Base-by-base conservation (phyloP, 371 early-diverging fungal species). In the Basidiobolus heterosporus region DNA sequence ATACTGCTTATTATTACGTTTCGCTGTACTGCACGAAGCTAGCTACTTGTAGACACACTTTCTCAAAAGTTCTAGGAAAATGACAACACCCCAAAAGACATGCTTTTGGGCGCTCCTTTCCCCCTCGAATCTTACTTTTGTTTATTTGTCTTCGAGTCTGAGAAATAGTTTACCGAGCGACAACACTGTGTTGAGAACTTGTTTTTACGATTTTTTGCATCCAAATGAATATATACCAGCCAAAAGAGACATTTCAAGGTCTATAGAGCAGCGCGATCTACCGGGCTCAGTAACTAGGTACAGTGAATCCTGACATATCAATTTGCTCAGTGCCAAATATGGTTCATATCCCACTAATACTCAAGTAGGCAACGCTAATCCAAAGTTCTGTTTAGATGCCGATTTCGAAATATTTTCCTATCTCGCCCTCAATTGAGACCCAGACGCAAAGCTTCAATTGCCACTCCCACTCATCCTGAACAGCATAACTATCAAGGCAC, bases 271-370 rank as follows among this genome's bases (percentile, higher is more conserved):
- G 11, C 62, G 66, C 45, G 62, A 60, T 17, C 52, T 72, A 17
- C 64, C 64, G 17, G 72, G 72, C 14, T 72, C 74, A 19, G 65
- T 73, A 22, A 75, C 76, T 41, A 66, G 74, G 71, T 75, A 60
- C 6, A 40, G 17, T 20, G 3, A 18, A 18, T 5, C 11, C 3
- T 22, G 22, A 9, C 20, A 17, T 42, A 15, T 22, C 19, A 5
- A 3, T 3, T 40, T 40, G n/a, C 7, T 3, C 18, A 42, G 42
- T 18, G 17, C 8, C 22, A 9, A 13, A 4, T 19, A 16, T 22
- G 20, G 20, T 30, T 3, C 9, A 3, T 30, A 30, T 9, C 30
- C 3, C 3, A 30, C 30, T 9, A 11, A 42, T 40, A 18, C 42
- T 22, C 13, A 20, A 42, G 19, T 13, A 17, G 16, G 11, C 42